Evolutionary conservation across 257 asterid genomes (phyloP), one percentile per base, ranked within the genome.

Genomic region (Scutellaria minor): DNA sequence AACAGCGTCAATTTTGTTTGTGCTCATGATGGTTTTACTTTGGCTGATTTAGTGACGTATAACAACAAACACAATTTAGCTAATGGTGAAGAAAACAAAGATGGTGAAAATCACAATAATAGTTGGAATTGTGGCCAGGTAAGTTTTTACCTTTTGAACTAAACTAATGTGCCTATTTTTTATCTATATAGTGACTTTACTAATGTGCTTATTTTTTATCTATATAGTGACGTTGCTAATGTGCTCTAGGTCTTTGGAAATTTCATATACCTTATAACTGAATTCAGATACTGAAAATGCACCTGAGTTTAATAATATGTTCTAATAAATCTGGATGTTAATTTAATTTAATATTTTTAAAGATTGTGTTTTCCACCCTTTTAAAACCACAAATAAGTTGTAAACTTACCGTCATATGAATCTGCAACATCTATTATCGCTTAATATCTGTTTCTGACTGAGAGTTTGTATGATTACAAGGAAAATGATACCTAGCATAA

Each of bases 111-210:
- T 85, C 98, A 92, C 71, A 95, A 95, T 66, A 90, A 90, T 81
- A 95, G 99, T 79, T 95, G 99, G 99, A 95, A 95, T 64, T 95
- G 98, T 70, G 99, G 99, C 56, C 92, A 90, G 92, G 98, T 89
- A 80, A 54, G 72, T 15, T 68, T 64, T 74, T 35, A 27, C 14
- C 10, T 45, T 54, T 31, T 18, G 15, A 15, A 41, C 18, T 52
- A 52, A 58, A 67, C 51, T 37, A 7, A 6, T 71, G 67, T 27
- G 7, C 10, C 35, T 15, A 46, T 47, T 11, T 10, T 53, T 48
- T 61, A 20, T 80, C 53, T 65, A 40, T 57, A 35, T 51, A 9
- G 40, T 60, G 68, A n/a, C 42, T 51, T 63, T 64, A 37, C 44
- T 37, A 45, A 66, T 48, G 20, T 24, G 37, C 51, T 47, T 24